These are phyloP conservation scores for Aristolochia californica DNA, from an alignment of 164 flowering plant species.

Conservation along the genomic window DNA sequence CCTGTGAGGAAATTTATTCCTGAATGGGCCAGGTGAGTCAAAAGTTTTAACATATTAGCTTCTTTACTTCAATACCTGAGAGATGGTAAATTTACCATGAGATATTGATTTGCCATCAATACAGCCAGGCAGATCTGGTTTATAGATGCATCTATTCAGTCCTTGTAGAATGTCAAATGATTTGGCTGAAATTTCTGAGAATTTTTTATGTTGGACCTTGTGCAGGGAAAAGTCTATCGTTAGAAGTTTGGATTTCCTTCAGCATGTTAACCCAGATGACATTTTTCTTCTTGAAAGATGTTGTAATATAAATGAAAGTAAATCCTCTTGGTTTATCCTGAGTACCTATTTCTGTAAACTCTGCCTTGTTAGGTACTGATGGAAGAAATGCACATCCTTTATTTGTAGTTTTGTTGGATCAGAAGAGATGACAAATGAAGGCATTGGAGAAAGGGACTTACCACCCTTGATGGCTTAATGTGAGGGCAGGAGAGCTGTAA, in stretches of 20 bases:
- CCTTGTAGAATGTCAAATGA: neutral
- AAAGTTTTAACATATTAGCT: neutral
- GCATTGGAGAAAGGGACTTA: too few relatives aligned
- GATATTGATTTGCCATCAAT: neutral
- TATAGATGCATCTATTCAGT: neutral
- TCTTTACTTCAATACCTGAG: neutral
- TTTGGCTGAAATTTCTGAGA: neutral
- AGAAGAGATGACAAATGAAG: neutral
- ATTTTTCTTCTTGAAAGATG: constrained; percentile 45
- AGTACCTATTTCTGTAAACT: neutral
- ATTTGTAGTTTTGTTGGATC: constrained; percentile 4
- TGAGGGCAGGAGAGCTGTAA: too few relatives aligned
- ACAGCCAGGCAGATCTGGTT: neutral
- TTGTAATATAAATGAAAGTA: constrained; percentile 57
- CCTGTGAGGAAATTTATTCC: constrained; percentile 53
- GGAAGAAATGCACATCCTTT: neutral
- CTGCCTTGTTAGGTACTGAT: neutral
- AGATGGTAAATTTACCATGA: neutral
- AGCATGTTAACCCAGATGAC: constrained; percentile 32
- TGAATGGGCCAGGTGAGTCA: constrained; percentile 71
- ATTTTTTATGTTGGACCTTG: constrained; percentile 4
- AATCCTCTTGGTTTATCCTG: neutral
- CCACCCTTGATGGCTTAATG: too few relatives aligned
- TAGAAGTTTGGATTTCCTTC: constrained; percentile 27
- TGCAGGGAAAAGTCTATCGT: constrained; percentile 48